A percentile compares a stretch with the other conserved stretches of the same genome.
These are phyloP conservation scores for Penicillium capsulatum DNA, from an alignment of 2,329 filamentous ascomycete species.

Conservation along the genomic window DNA sequence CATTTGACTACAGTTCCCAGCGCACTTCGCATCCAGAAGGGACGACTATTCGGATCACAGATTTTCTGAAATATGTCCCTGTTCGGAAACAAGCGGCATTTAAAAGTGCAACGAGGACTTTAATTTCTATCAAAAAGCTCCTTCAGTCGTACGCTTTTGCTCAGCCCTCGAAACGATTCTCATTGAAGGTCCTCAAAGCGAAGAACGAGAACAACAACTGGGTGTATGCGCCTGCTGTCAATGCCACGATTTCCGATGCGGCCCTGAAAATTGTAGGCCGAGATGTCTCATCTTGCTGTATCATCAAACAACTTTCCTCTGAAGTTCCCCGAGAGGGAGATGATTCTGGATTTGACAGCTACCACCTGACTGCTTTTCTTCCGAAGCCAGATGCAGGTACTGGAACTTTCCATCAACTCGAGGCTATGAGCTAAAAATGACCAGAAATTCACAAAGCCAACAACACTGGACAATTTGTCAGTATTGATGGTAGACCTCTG, in stretches of 20 bases:
- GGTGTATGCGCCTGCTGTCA: constrained; percentile 53
- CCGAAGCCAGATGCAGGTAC: constrained; percentile 39
- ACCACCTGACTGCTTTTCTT: constrained; percentile 48
- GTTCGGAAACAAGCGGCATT: constrained; percentile 55
- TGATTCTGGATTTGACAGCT: constrained; percentile 25
- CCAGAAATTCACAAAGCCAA: constrained; percentile 37
- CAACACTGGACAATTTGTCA: constrained; percentile 48
- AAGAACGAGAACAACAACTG: constrained; percentile 61
- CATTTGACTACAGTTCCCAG: too few species aligned
- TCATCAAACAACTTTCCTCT: constrained; percentile 27
- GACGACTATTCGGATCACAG: constrained; percentile 55
- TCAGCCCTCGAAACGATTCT: constrained; percentile 53
- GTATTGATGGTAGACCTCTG: constrained; percentile 56
- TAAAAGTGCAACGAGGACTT: constrained; percentile 48
- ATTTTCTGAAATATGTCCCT: constrained; percentile 56
- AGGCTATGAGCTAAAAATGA: not conserved
- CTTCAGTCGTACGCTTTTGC: constrained; percentile 59
- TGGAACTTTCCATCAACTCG: constrained; percentile 29
- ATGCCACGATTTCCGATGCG: constrained; percentile 49
- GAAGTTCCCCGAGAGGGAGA: constrained; percentile 14
- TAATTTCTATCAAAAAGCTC: constrained; percentile 51
- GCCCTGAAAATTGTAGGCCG: constrained; percentile 54
- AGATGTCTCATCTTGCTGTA: constrained; percentile 51
- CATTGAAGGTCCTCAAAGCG: constrained; percentile 53
- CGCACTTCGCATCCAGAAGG: constrained; percentile 55